A percentile compares a stretch with the other conserved stretches of the same genome.
These are phyloP conservation scores for Fraxinus pennsylvanica DNA, from an alignment of 257 asterid species.

Conservation along the genomic window DNA sequence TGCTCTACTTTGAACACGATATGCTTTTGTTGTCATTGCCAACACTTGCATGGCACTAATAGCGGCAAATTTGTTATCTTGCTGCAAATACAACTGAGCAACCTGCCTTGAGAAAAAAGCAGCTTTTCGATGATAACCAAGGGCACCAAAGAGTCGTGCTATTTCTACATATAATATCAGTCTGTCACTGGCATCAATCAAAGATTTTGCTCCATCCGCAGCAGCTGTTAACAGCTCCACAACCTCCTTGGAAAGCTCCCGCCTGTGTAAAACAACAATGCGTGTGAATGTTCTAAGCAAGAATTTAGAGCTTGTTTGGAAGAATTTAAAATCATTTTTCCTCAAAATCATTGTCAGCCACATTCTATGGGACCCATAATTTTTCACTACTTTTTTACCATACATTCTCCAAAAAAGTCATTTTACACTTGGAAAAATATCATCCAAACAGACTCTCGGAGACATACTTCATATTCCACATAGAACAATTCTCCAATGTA, in stretches of 20 bases:
- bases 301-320: not conserved
- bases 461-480: conserved; percentile 7
- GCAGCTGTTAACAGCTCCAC: conserved; percentile 91
- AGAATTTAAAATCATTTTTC: too few relatives aligned
- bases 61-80: conserved; percentile 89
- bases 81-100: conserved; percentile 96
- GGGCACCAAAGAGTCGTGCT: conserved; percentile 92
- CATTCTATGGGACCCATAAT: too few relatives aligned
- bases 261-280: conserved; percentile 46
- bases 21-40: conserved; percentile 97
- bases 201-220: conserved; percentile 93
- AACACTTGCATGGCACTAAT: conserved; percentile 97
- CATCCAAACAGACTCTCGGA: too few relatives aligned
- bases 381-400: too few relatives aligned
- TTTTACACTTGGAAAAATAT: too few relatives aligned
- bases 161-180: conserved; percentile 82
- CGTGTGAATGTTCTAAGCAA: conserved; percentile 1
- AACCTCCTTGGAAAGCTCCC: conserved; percentile 92
- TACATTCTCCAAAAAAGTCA: too few relatives aligned
- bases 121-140: conserved; percentile 95
- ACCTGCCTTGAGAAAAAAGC: conserved; percentile 98
- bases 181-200: conserved; percentile 96
- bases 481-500: conserved; percentile 8
- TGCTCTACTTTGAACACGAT: conserved; percentile 95
- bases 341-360: too few relatives aligned